Conservation (phyloP, 2,329 filamentous ascomycete genomes). For the Sarocladium kiliense region DNA sequence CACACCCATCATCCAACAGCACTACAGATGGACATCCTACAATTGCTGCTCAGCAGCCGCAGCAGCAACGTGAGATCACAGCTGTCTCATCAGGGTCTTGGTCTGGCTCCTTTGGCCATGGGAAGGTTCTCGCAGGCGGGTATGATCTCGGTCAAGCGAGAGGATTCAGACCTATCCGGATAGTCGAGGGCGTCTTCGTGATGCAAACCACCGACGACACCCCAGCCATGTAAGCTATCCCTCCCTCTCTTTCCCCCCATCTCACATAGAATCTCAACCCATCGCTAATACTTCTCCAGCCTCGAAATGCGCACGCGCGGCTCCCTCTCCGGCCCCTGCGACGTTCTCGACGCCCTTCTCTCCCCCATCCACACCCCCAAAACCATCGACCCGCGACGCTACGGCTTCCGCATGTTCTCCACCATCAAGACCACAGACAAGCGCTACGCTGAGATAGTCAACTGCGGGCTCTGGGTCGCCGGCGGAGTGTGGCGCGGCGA, state of each 20-base stretch:
- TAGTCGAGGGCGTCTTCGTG: slow-evolving; percentile 44
- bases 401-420: slow-evolving; percentile 44
- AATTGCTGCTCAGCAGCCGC: neutral
- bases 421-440: slow-evolving; percentile 46
- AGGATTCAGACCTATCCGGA: slow-evolving; percentile 34
- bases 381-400: slow-evolving; percentile 36
- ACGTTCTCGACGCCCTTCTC: slow-evolving; percentile 35
- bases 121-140: slow-evolving; percentile 39
- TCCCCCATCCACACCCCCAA: slow-evolving; percentile 28
- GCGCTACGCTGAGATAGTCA: slow-evolving; percentile 42
- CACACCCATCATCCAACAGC: neutral
- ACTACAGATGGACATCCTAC: too few relatives aligned
- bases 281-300: too few relatives aligned
- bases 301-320: slow-evolving; percentile 42
- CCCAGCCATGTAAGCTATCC: slow-evolving; percentile 37
- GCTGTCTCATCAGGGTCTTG: slow-evolving; percentile 41
- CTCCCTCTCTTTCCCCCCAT: neutral
- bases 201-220: slow-evolving; percentile 41
- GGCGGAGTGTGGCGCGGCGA: slow-evolving; percentile 41
- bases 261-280: neutral
- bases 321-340: slow-evolving; percentile 41
- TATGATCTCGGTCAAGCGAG: slow-evolving; percentile 37
- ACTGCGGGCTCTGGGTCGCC: slow-evolving; percentile 45
- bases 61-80: slow-evolving; percentile 39
- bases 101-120: slow-evolving; percentile 44